Conservation (phyloP, 305 asterid species). For the Stenogyne calaminthoides region DNA sequence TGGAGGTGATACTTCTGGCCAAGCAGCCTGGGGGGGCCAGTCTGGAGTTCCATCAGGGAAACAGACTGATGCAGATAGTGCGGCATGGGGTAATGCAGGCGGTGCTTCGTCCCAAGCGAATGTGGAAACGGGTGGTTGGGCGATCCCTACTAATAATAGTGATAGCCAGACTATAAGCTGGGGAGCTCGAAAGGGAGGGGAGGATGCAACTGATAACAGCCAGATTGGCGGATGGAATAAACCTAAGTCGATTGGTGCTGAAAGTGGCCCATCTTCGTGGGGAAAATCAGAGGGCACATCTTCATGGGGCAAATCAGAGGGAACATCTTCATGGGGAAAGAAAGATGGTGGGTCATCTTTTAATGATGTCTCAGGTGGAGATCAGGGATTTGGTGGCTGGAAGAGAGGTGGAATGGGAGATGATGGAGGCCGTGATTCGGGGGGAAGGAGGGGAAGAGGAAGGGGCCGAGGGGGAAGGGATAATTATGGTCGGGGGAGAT, state of each 20-base stretch:
- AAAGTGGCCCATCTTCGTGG: slow-evolving; percentile 40
- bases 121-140: slow-evolving; percentile 41
- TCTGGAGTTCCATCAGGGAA: slow-evolving; percentile 47
- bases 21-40: slow-evolving; percentile 62
- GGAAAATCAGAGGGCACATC: slow-evolving; percentile 37
- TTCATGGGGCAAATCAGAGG: slow-evolving; percentile 36
- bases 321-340: slow-evolving; percentile 37
- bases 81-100: slow-evolving; percentile 35
- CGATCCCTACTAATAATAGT: slow-evolving; percentile 26
- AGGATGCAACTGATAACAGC: slow-evolving; percentile 30
- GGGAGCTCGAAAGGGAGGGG: slow-evolving; percentile 31
- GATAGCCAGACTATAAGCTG: slow-evolving; percentile 35
- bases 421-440: slow-evolving; percentile 50
- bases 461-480: slow-evolving; percentile 55
- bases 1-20: slow-evolving; percentile 49
- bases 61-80: slow-evolving; percentile 45
- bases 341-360: slow-evolving; percentile 39
- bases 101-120: slow-evolving; percentile 28
- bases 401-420: slow-evolving; percentile 33
- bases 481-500: slow-evolving; percentile 57
- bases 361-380: slow-evolving; percentile 33
- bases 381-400: slow-evolving; percentile 31
- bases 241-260: slow-evolving; percentile 33
- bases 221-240: slow-evolving; percentile 37
- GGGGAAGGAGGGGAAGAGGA: slow-evolving; percentile 59